phyloP scores from a whole-genome alignment of 2,329 filamentous ascomycete genomes.

The Ciborinia camelliae region DNA sequence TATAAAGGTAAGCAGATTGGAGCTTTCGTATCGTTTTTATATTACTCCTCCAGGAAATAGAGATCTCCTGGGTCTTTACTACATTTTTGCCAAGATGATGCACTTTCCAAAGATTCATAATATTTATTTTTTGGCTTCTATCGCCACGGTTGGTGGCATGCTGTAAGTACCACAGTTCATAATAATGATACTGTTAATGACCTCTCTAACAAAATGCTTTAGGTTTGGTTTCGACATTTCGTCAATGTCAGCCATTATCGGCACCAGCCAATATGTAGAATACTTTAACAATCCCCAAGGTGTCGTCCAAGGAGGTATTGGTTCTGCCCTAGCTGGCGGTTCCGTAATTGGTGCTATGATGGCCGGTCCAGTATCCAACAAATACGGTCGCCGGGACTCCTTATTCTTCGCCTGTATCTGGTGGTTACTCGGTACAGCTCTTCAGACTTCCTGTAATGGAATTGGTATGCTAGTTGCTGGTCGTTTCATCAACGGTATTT shows the following conservation, averaged over 20 bases:
- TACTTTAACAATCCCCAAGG: constrained; percentile 44
- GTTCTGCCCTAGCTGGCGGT: constrained; percentile 64
- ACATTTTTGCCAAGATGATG: constrained; percentile 17
- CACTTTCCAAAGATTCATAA: constrained; percentile 27
- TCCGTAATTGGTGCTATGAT: constrained; percentile 62
- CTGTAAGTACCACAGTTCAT: constrained; percentile 15
- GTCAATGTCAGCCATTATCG: constrained; percentile 55
- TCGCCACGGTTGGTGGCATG: constrained; percentile 25
- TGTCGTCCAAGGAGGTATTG: constrained; percentile 43
- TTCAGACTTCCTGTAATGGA: constrained; percentile 16
- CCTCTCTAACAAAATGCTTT: background rate
- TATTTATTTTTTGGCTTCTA: constrained; percentile 27
- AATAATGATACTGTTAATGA: background rate
- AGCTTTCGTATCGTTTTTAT: background rate
- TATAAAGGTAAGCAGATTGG: background rate
- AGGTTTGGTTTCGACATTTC: constrained; percentile 49
- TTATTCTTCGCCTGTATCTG: constrained; percentile 37
- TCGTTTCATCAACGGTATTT: constrained; percentile 59
- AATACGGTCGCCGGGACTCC: constrained; percentile 47
- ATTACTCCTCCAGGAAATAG: background rate
- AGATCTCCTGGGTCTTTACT: background rate
- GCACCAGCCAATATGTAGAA: constrained; percentile 47
- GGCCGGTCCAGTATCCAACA: constrained; percentile 57
- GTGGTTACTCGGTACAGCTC: constrained; percentile 21
- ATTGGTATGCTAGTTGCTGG: constrained; percentile 50